These are phyloP conservation scores for Marasmius sp. DNA, from an alignment of 1,284 basidiomycete genomes.

Conservation along the genomic window DNA sequence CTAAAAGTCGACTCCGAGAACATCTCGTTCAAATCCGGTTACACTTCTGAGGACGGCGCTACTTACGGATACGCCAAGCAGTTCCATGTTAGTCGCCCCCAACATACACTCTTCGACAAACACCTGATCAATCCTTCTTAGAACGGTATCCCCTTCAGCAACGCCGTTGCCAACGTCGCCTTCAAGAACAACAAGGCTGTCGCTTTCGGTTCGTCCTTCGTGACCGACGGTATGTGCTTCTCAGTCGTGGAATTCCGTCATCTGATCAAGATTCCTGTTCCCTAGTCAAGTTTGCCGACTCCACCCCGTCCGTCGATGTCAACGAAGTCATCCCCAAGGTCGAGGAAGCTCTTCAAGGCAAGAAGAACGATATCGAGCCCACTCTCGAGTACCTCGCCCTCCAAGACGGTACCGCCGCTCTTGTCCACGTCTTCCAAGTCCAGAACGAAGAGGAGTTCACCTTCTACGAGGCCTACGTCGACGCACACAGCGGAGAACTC, in stretches of 20 bases:
- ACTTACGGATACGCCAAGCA: background rate
- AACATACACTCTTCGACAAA: background rate
- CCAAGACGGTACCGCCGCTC: constrained; percentile 47
- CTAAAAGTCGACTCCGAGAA: background rate
- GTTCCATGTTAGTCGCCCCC: background rate
- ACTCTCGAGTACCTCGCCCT: constrained; percentile 41
- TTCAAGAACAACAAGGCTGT: background rate
- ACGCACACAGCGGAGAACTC: constrained; percentile 53
- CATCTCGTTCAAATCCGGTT: background rate
- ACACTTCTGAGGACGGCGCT: background rate
- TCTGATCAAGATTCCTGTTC: background rate
- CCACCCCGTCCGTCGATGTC: background rate
- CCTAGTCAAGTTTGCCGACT: background rate
- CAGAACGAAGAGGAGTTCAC: constrained; percentile 50
- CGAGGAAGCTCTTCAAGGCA: background rate
- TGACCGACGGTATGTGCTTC: background rate
- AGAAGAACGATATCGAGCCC: background rate
- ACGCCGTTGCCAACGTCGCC: background rate
- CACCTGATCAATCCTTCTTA: background rate
- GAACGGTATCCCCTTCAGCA: background rate
- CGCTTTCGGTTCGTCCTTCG: background rate
- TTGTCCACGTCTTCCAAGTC: constrained; percentile 57
- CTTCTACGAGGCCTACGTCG: constrained; percentile 68
- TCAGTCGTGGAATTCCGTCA: background rate
- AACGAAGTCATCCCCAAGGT: background rate